Percentiles rank a stretch among this genome's conserved stretches.
phyloP scores from a whole-genome alignment of 2,329 filamentous ascomycete genomes.

The Alternaria rosae region DNA sequence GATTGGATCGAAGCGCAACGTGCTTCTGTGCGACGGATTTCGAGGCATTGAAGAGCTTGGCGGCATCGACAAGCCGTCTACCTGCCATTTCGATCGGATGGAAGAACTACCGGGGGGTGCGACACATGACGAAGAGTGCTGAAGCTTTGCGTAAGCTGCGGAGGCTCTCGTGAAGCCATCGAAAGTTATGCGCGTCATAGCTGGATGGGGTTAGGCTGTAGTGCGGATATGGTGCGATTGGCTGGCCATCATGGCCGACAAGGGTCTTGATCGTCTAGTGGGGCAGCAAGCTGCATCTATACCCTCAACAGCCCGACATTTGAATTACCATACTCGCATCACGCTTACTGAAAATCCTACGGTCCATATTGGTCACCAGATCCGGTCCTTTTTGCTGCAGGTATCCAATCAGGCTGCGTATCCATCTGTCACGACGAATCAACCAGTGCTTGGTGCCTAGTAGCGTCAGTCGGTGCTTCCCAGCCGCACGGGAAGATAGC shows the following conservation, averaged over 20 bases:
- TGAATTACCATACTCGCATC: slow-evolving; percentile 1
- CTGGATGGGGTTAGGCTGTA: slow-evolving; percentile 27
- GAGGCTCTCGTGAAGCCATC: slow-evolving; percentile 10
- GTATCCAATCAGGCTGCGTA: slow-evolving; percentile 4
- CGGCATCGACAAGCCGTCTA: slow-evolving; percentile 60
- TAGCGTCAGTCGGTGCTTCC: neutral
- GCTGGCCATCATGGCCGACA: neutral
- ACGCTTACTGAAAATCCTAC: neutral
- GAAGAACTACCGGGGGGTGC: slow-evolving; percentile 23
- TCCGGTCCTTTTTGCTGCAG: neutral
- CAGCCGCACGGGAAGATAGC: neutral
- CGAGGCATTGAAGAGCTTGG: slow-evolving; percentile 59
- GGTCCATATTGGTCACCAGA: slow-evolving; percentile 4
- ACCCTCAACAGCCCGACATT: slow-evolving; percentile 1
- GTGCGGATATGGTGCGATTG: slow-evolving; percentile 11
- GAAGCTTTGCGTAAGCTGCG: slow-evolving; percentile 4
- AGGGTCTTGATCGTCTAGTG: slow-evolving; percentile 13
- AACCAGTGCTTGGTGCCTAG: neutral
- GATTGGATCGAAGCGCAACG: slow-evolving; percentile 64
- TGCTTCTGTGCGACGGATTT: slow-evolving; percentile 61
- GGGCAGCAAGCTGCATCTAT: slow-evolving; percentile 4
- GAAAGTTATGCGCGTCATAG: slow-evolving; percentile 43
- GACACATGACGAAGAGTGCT: slow-evolving; percentile 23
- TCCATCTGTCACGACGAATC: neutral
- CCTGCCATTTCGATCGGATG: slow-evolving; percentile 55